Evolutionary conservation across 495 filamentous ascomycete species (phyloP), one percentile per base, ranked within the genome.

Genomic region (Aspergillus steynii): DNA sequence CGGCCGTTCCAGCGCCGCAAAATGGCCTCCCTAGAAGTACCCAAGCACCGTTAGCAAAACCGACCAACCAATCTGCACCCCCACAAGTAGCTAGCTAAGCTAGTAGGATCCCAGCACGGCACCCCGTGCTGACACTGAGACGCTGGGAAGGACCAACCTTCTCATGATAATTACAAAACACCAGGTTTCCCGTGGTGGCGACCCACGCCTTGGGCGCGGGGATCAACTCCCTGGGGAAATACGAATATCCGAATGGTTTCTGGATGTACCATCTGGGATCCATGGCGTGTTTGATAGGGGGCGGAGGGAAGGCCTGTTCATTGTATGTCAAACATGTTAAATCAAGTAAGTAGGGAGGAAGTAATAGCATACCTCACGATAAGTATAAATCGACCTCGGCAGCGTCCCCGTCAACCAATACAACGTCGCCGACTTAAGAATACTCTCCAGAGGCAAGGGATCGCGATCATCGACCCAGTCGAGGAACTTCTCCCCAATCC

Each of bases 401-500:
- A 85, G 84, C 4, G 80, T 80, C 5, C 85, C 74, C 0, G 85
- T 89, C 32, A 89, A 78, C 88, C 88, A 90, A 69, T 87, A 91
- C 15, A 89, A 69, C 2, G 78, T 82, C 29, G 88, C 76, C 3
- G 76, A 70, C 32, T 82, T 78, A 4, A 89, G 75, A 28, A 91
- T 87, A 7, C 69, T 77, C n/a, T 87, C 75, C 3, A 82, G 55
- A 5, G 77, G 49, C 0, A 86, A 77, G 6, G 80, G 37, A 12
- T 34, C 31, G 6, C 31, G 71, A 1, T 73, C 70, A 58, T 90
- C 86, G 5, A 76, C 74, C 88, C 87, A 90, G 49, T 83, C 81
- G n/a, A 88, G 61, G 65, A 85, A 84, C 65, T 91, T 90, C 70
- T 90, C 88, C 25, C 85, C 87, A 50, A 89, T 74, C 85, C 83